Base-by-base conservation (phyloP, 129 eudicot species). In the Centrapalus pauciflorus region DNA sequence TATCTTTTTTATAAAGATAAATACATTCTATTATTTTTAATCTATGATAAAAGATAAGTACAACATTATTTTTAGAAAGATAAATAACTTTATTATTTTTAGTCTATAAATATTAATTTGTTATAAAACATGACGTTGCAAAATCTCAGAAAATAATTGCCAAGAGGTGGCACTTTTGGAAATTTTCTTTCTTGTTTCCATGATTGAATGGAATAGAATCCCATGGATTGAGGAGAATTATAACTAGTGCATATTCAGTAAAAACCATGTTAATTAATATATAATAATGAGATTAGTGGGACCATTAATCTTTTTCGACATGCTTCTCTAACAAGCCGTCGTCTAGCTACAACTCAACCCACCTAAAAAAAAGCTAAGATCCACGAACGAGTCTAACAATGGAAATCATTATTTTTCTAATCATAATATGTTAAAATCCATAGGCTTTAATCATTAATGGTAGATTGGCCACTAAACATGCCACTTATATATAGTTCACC, bases 201-300 rank as follows among this genome's bases (percentile, higher is more conserved):
- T 69, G 55, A 69, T 55, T 55, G 24, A 65, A 70, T 80, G 16
- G 64, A 61, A 34, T 49, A 64, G 20, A 69, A 86, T 83, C 90
- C 95, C 89, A 78, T 87, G 70, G 83, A 87, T 87, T 76, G 86
- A 67, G 95, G 95, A 70, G 71, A 62, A 75, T 73, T 73, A 16
- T 55, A 24, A 60, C 48, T 71, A 70, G 59, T 58, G 76, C 60
- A n/a, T 70, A 41, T 57, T 13, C 35, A 46, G 61, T 45, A 60
- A 71, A 59, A 58, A 23, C 50, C 21, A 41, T 46, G 23, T 46
- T 11, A 55, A n/a, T n/a, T n/a, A n/a, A n/a, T n/a, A 46, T 59
- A 34, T 16, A 50, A 38, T 70, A 48, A 46, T 4, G 14, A 49
- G 16, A 16, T 33, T 49, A 10, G 28, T 71, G 69, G 75, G 26